Evolutionary conservation across 2,329 filamentous ascomycete species (phyloP).

Genomic region (Cladosporium sp.): DNA sequence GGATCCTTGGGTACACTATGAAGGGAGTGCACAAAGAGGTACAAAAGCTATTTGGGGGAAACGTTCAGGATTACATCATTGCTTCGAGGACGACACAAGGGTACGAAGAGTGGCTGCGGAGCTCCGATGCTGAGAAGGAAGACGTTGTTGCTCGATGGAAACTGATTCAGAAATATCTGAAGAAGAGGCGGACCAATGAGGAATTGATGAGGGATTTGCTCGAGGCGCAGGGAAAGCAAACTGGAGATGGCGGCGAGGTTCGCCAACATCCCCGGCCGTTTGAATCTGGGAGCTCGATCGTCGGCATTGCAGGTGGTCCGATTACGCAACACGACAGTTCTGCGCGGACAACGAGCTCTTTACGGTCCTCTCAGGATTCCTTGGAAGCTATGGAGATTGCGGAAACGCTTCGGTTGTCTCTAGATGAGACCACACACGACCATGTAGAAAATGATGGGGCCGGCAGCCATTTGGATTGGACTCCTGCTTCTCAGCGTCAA

Average conservation of each 20-base stretch:
- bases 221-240: neutral
- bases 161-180: conserved; percentile 48
- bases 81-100: conserved; percentile 67
- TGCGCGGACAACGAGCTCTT: neutral
- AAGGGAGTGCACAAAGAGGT: conserved; percentile 66
- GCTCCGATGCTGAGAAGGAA: conserved; percentile 51
- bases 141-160: conserved; percentile 61
- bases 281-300: too few relatives aligned
- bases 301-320: neutral
- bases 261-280: neutral
- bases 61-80: conserved; percentile 67
- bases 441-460: neutral
- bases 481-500: neutral
- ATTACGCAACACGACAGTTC: neutral
- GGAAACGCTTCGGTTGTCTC: neutral
- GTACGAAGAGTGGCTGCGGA: conserved; percentile 52
- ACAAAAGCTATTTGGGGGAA: conserved; percentile 58
- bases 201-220: conserved; percentile 17
- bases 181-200: conserved; percentile 43
- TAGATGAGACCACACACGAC: too few relatives aligned
- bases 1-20: conserved; percentile 63
- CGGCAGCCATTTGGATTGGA: neutral
- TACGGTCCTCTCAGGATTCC: neutral
- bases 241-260: neutral
- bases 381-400: neutral